Evolutionary conservation across 352 stramenopile species (phyloP).

Genomic region (Phytophthora boehmeriae): DNA sequence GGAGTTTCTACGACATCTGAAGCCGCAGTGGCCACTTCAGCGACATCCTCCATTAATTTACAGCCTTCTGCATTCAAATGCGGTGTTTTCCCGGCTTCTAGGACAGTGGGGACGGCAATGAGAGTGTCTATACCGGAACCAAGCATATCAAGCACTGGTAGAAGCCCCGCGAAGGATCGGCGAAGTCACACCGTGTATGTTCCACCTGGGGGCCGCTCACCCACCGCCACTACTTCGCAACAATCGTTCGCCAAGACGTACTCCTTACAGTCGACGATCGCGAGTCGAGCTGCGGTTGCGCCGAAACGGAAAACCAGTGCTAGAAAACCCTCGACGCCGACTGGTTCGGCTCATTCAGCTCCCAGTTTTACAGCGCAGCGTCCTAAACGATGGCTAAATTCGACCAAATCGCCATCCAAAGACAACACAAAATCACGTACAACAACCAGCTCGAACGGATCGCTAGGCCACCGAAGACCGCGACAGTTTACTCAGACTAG

Average conservation of each 20-base stretch:
- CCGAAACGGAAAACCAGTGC: conserved; percentile 20
- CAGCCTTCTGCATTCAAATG: not conserved
- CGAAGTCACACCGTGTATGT: conserved; percentile 33
- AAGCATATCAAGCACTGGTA: not conserved
- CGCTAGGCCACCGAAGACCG: not conserved
- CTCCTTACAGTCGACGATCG: conserved; percentile 47
- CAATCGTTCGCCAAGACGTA: conserved; percentile 32
- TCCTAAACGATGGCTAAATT: conserved; percentile 1
- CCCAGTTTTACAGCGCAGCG: not conserved
- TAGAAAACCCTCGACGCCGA: conserved; percentile 13
- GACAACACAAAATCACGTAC: conserved; percentile 8
- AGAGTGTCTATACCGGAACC: conserved; percentile 7
- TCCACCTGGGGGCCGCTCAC: conserved; percentile 18
- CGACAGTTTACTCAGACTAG: not conserved
- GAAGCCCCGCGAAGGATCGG: conserved; percentile 15
- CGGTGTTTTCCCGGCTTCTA: conserved; percentile 6
- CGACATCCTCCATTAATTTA: not conserved
- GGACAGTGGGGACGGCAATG: not conserved
- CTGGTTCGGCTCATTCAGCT: not conserved
- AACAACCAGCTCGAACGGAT: conserved; percentile 5
- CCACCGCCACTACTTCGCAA: conserved; percentile 15
- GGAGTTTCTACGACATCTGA: not conserved
- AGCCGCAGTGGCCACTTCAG: not conserved
- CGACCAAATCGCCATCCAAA: not conserved
- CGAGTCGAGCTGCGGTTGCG: conserved; percentile 41